These are phyloP conservation scores for Alternaria brassicae DNA, from an alignment of 2,329 filamentous ascomycete genomes.

Conservation along the genomic window DNA sequence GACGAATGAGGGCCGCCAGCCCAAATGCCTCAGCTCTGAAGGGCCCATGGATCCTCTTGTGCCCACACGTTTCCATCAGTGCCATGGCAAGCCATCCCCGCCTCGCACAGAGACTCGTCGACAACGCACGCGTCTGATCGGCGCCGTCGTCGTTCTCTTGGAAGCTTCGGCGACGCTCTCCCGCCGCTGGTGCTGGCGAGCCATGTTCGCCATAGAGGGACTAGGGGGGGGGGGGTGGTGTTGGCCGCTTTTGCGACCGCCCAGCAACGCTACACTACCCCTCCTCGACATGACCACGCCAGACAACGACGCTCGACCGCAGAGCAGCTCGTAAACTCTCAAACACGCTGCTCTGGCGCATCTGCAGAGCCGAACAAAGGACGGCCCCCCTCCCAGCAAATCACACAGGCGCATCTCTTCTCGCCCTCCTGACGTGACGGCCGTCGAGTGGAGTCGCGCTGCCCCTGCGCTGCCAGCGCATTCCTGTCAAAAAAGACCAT, in stretches of 20 bases:
- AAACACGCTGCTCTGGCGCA: slow-evolving; percentile 18
- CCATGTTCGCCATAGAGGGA: not conserved
- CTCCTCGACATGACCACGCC: slow-evolving; percentile 4
- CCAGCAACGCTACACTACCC: slow-evolving; percentile 7
- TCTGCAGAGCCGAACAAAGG: slow-evolving; percentile 1
- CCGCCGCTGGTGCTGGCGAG: slow-evolving; percentile 1
- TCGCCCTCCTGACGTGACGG: slow-evolving; percentile 31
- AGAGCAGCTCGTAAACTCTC: slow-evolving; percentile 5
- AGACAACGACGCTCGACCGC: not conserved
- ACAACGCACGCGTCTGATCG: slow-evolving; percentile 23
- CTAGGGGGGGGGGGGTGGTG: slow-evolving; percentile 14
- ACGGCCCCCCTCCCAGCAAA: slow-evolving; percentile 19
- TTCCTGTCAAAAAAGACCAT: slow-evolving; percentile 36
- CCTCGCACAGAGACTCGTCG: slow-evolving; percentile 21
- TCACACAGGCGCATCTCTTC: slow-evolving; percentile 22
- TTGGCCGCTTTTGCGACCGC: slow-evolving; percentile 33
- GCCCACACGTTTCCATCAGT: slow-evolving; percentile 6
- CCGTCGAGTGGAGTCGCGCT: slow-evolving; percentile 28
- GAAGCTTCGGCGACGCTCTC: slow-evolving; percentile 11
- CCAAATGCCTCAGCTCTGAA: slow-evolving; percentile 29
- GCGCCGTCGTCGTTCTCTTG: slow-evolving; percentile 10
- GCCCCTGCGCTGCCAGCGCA: slow-evolving; percentile 18
- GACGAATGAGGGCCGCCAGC: slow-evolving; percentile 25
- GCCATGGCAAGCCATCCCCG: slow-evolving; percentile 22
- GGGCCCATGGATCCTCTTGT: not conserved